Conservation (phyloP, 179 eudicot species). For the Carnegiea gigantea region DNA sequence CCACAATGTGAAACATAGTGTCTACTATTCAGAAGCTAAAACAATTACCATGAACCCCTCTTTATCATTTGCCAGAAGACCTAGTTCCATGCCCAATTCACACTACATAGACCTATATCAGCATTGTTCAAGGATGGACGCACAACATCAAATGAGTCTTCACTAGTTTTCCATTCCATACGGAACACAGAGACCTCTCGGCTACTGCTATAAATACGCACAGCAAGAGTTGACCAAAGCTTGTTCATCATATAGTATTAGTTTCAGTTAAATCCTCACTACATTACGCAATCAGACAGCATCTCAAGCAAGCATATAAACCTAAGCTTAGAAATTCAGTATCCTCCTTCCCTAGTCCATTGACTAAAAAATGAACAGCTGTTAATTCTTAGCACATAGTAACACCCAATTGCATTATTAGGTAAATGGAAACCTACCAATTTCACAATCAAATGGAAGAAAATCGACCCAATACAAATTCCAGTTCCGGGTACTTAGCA, state of each 20-base stretch:
- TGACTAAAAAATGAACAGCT: not conserved
- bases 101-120: too few species aligned
- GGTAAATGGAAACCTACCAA: not conserved
- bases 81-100: not conserved
- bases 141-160: not conserved
- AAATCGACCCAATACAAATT: not conserved
- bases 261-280: not conserved
- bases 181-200: not conserved
- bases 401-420: not conserved
- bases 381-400: not conserved
- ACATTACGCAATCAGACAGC: not conserved
- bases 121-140: not conserved
- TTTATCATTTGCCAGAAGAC: not conserved
- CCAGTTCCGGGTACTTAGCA: not conserved
- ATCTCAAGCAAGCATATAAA: not conserved
- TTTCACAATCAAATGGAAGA: not conserved
- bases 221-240: not conserved
- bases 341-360: not conserved
- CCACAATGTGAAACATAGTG: not conserved
- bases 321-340: not conserved
- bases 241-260: not conserved
- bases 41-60: not conserved
- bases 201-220: not conserved
- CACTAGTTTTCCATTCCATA: not conserved
- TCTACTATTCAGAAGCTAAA: not conserved